A percentile compares a stretch with the other conserved stretches of the same genome.
phyloP scores from a whole-genome alignment of 2,329 filamentous ascomycete species.

The Basipetospora chlamydospora region DNA sequence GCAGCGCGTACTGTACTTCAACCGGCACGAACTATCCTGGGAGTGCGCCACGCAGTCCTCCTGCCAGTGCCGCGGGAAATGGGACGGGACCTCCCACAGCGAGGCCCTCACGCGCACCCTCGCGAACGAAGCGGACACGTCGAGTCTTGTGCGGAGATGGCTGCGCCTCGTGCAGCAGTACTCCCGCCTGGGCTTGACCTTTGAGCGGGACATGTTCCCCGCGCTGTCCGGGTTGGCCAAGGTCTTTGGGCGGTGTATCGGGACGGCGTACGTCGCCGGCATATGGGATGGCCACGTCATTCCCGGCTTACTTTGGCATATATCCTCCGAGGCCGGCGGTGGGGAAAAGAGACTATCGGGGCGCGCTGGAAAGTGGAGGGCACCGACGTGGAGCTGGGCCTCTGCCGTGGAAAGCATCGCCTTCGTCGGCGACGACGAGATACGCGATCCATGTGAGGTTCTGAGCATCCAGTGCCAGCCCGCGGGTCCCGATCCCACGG shows the following conservation, averaged over 20 bases:
- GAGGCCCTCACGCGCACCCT: not conserved
- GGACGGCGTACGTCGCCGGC: not conserved
- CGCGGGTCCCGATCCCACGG: not conserved
- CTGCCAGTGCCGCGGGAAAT: not conserved
- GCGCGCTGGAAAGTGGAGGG: not conserved
- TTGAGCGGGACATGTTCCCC: not conserved
- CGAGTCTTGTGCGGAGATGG: not conserved
- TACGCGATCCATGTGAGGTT: not conserved
- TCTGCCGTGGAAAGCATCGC: not conserved
- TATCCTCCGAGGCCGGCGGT: not conserved
- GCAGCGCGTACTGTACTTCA: not conserved
- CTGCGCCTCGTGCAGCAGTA: not conserved
- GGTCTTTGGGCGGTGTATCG: not conserved
- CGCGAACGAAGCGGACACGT: not conserved
- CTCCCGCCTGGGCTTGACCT: not conserved
- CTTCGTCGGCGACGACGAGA: not conserved
- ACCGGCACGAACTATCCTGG: not conserved
- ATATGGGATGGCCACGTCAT: not conserved
- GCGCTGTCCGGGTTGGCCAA: not conserved
- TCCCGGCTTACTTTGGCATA: not conserved
- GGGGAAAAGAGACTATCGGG: not conserved
- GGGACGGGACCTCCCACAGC: not conserved
- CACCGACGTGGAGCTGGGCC: not conserved
- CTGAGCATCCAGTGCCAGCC: not conserved
- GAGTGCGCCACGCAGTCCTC: not conserved